Conservation (phyloP, 805 yeast genomes). For the Schwanniomyces pseudopolymorphus region DNA sequence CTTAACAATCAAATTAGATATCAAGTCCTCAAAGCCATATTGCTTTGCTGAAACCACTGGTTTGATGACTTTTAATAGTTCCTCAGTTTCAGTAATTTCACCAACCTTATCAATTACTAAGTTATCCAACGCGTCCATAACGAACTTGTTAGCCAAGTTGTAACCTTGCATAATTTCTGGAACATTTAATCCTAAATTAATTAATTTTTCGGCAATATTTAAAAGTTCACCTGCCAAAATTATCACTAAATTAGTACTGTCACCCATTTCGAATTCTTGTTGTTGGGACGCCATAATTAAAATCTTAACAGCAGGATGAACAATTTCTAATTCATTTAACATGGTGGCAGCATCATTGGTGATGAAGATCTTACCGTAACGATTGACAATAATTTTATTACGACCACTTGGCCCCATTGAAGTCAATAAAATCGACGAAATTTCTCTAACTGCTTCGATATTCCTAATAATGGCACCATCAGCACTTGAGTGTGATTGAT, state of each 20-base stretch:
- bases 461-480: slow-evolving; percentile 95
- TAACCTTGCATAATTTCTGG: slow-evolving; percentile 93
- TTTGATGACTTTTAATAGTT: slow-evolving; percentile 69
- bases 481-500: slow-evolving; percentile 78
- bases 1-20: slow-evolving; percentile 77
- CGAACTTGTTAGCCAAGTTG: slow-evolving; percentile 79
- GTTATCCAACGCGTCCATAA: slow-evolving; percentile 64
- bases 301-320: slow-evolving; percentile 96
- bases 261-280: slow-evolving; percentile 97
- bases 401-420: slow-evolving; percentile 98
- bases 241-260: slow-evolving; percentile 88
- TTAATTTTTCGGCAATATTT: slow-evolving; percentile 79
- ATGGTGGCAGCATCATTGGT: slow-evolving; percentile 99
- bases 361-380: slow-evolving; percentile 79
- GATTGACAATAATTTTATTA: slow-evolving; percentile 91
- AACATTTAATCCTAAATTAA: slow-evolving; percentile 83
- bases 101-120: slow-evolving; percentile 61
- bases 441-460: slow-evolving; percentile 91
- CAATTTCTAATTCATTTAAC: slow-evolving; percentile 87
- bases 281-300: slow-evolving; percentile 96
- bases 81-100: slow-evolving; percentile 52
- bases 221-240: slow-evolving; percentile 91
- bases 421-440: slow-evolving; percentile 86
- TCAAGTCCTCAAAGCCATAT: slow-evolving; percentile 79
- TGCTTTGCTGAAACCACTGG: slow-evolving; percentile 94